Conservation (phyloP, 306 rosid species). For the Cicer judaicum region DNA sequence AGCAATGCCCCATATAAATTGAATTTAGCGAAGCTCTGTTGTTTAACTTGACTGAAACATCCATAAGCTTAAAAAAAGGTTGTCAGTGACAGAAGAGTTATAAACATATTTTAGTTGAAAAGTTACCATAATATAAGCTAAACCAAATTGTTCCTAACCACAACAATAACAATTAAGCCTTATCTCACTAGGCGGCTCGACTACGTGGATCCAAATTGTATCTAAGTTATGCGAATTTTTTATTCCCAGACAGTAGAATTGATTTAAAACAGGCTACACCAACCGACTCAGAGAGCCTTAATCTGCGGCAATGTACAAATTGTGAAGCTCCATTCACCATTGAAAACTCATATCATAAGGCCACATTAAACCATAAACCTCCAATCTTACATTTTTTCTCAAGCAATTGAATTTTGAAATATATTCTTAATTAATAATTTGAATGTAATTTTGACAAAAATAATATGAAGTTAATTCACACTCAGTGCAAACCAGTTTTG, state of each 20-base stretch:
- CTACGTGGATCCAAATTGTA: too few relatives aligned
- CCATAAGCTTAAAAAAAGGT: neutral
- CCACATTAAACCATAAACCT: conserved; percentile 13
- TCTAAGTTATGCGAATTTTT: neutral
- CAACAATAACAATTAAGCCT: too few relatives aligned
- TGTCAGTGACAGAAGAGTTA: neutral
- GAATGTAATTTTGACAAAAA: too few relatives aligned
- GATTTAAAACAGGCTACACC: neutral
- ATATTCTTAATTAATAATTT: neutral
- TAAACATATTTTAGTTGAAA: neutral
- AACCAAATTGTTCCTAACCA: neutral
- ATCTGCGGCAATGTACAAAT: neutral
- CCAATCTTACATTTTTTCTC: neutral
- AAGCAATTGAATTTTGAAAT: neutral
- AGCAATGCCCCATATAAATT: neutral
- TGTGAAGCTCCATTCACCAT: neutral
- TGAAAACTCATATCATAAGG: neutral
- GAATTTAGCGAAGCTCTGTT: neutral
- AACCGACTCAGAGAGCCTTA: neutral
- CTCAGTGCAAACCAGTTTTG: too few relatives aligned
- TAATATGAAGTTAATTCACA: too few relatives aligned
- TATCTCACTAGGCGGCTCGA: too few relatives aligned
- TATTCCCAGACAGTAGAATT: neutral
- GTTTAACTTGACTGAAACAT: neutral
- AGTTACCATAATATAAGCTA: neutral